phyloP scores from a whole-genome alignment of 192 early-diverging fungal genomes.

The Coemansia sp. region DNA sequence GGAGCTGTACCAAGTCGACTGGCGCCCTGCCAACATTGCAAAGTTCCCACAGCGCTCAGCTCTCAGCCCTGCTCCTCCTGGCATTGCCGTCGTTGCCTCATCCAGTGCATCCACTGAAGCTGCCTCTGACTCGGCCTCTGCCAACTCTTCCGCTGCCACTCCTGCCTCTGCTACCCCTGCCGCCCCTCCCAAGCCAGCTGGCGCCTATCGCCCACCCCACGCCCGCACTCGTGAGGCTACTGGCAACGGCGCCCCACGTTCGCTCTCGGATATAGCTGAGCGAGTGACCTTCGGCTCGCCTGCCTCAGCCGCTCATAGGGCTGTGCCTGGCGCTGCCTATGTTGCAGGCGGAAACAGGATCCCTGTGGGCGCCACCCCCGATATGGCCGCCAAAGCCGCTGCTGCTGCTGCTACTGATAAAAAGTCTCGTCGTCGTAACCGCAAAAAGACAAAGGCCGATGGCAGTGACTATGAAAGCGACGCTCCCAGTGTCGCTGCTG shows the following conservation, averaged over 20 bases:
- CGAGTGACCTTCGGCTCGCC: constrained; percentile 27
- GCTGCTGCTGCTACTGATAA: constrained; percentile 40
- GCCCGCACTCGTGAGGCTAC: constrained; percentile 56
- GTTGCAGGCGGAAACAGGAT: constrained; percentile 25
- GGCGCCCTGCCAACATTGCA: constrained; percentile 67
- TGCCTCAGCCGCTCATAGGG: not conserved
- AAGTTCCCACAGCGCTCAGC: constrained; percentile 79
- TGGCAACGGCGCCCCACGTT: constrained; percentile 33
- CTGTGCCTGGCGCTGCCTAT: constrained; percentile 34
- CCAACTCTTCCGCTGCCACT: not conserved
- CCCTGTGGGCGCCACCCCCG: constrained; percentile 38
- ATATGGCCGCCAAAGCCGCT: constrained; percentile 19
- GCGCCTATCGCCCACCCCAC: constrained; percentile 77
- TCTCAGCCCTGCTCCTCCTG: constrained; percentile 74
- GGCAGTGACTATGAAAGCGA: constrained; percentile 52
- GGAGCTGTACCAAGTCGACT: constrained; percentile 87
- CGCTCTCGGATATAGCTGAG: constrained; percentile 49
- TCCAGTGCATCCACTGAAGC: constrained; percentile 44
- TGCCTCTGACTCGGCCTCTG: constrained; percentile 22
- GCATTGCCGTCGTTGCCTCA: constrained; percentile 41
- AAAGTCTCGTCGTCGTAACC: constrained; percentile 75
- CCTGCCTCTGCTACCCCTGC: constrained; percentile 18
- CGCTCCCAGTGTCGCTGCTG: constrained; percentile 12
- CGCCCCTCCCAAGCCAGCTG: constrained; percentile 49
- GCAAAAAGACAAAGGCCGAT: constrained; percentile 73